phyloP scores from a whole-genome alignment of 164 flowering plant species.

The Saururus chinensis region DNA sequence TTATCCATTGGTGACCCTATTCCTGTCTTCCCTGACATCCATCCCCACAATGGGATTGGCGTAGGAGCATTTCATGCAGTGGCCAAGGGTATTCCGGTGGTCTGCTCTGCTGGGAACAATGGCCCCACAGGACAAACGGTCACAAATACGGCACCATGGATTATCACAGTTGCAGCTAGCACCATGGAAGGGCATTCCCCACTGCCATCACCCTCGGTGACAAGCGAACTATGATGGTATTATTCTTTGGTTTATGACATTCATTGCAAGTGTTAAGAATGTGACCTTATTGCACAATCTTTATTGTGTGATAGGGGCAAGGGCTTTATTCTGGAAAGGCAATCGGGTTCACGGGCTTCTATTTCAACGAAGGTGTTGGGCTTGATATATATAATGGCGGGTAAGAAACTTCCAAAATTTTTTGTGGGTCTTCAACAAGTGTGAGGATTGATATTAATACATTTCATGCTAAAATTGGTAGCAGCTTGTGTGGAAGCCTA shows the following conservation, averaged over 20 bases:
- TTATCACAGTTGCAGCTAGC: slow-evolving; percentile 59
- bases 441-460: not conserved
- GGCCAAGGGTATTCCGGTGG: slow-evolving; percentile 33
- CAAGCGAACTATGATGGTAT: slow-evolving; percentile 9
- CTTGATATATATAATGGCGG: not conserved
- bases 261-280: too few relatives aligned
- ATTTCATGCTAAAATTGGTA: too few relatives aligned
- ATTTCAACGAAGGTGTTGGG: slow-evolving; percentile 5
- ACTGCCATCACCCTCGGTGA: slow-evolving; percentile 24
- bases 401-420: not conserved
- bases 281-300: not conserved
- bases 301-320: slow-evolving; percentile 14
- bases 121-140: slow-evolving; percentile 31
- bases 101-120: slow-evolving; percentile 43
- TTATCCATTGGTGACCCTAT: slow-evolving; percentile 10
- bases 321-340: slow-evolving; percentile 4
- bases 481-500: not conserved
- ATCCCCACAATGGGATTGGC: slow-evolving; percentile 21
- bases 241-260: not conserved
- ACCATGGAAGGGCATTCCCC: slow-evolving; percentile 44
- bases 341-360: slow-evolving; percentile 9
- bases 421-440: not conserved
- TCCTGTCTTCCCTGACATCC: slow-evolving; percentile 10
- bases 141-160: slow-evolving; percentile 44
- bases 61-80: slow-evolving; percentile 58